phyloP scores from a whole-genome alignment of 139 green algal genomes.

The Ettlia oleoabundans region DNA sequence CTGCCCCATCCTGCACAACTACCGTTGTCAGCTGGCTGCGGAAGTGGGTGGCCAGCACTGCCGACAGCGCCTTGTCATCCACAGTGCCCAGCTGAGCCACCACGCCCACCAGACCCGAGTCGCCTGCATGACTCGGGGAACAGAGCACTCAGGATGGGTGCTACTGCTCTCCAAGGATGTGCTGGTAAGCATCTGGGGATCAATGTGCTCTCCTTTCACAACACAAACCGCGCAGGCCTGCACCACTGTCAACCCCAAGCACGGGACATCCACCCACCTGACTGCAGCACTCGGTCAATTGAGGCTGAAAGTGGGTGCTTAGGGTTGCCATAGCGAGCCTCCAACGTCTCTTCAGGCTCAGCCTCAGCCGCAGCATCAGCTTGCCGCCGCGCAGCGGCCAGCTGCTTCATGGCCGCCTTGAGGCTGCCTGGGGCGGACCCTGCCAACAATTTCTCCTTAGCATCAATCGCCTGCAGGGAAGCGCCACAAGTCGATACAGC shows the following conservation, averaged over 20 bases:
- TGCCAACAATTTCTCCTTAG: slow-evolving; percentile 7
- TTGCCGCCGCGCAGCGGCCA: slow-evolving; percentile 23
- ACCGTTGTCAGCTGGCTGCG: slow-evolving; percentile 41
- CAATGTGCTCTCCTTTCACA: no score
- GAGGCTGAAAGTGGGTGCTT: slow-evolving; percentile 3
- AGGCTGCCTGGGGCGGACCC: slow-evolving; percentile 7
- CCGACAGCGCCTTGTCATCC: slow-evolving; percentile 54
- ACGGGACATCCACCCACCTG: not conserved
- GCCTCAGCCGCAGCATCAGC: slow-evolving; percentile 2
- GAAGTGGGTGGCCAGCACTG: slow-evolving; percentile 47
- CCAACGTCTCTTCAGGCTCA: slow-evolving; percentile 18
- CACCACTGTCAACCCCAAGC: not conserved
- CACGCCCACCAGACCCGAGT: slow-evolving; percentile 60
- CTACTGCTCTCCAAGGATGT: no score
- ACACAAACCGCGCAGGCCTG: not conserved
- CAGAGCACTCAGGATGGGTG: not conserved
- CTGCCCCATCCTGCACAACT: slow-evolving; percentile 21
- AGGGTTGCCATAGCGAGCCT: slow-evolving; percentile 34
- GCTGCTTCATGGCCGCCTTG: slow-evolving; percentile 3
- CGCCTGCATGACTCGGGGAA: not conserved
- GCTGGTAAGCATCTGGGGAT: no score
- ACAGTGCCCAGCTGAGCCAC: slow-evolving; percentile 72
- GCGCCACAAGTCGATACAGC: no score
- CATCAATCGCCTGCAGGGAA: slow-evolving; percentile 16
- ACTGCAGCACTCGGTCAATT: slow-evolving; percentile 31